Percentiles rank a stretch among this genome's conserved stretches.
These are phyloP conservation scores for Venturia carpophila DNA, from an alignment of 2,329 filamentous ascomycete species.

Conservation along the genomic window DNA sequence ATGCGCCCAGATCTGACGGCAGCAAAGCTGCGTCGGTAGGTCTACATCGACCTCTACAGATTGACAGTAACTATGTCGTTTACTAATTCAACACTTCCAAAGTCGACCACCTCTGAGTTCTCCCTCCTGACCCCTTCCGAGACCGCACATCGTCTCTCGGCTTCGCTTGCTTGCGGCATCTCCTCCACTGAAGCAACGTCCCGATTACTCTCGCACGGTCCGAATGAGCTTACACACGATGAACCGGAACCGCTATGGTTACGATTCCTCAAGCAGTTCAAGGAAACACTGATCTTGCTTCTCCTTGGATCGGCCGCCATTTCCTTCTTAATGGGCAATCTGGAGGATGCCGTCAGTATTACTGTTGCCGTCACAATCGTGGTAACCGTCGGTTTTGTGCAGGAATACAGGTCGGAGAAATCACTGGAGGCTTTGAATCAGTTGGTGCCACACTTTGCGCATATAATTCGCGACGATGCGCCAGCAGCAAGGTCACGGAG, in stretches of 20 bases:
- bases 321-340: constrained; percentile 85
- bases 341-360: constrained; percentile 92
- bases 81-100: constrained; percentile 22
- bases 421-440: constrained; percentile 92
- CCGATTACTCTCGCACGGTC: constrained; percentile 71
- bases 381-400: constrained; percentile 89
- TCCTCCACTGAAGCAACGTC: constrained; percentile 72
- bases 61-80: not conserved
- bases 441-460: constrained; percentile 88
- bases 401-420: constrained; percentile 96
- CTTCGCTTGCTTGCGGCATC: constrained; percentile 76
- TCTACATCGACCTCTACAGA: not conserved
- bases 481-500: constrained; percentile 24
- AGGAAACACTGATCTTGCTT: constrained; percentile 90
- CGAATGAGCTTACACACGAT: constrained; percentile 92
- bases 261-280: constrained; percentile 92
- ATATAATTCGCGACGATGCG: constrained; percentile 64
- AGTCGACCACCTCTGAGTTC: constrained; percentile 44
- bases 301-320: constrained; percentile 80
- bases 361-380: constrained; percentile 95
- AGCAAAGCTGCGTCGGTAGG: constrained; percentile 16
- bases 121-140: constrained; percentile 67
- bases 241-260: constrained; percentile 91
- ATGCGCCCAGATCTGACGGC: not conserved
- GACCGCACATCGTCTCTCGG: constrained; percentile 67